phyloP scores from a whole-genome alignment of 306 rosid genomes.

The Quercus parvula region DNA sequence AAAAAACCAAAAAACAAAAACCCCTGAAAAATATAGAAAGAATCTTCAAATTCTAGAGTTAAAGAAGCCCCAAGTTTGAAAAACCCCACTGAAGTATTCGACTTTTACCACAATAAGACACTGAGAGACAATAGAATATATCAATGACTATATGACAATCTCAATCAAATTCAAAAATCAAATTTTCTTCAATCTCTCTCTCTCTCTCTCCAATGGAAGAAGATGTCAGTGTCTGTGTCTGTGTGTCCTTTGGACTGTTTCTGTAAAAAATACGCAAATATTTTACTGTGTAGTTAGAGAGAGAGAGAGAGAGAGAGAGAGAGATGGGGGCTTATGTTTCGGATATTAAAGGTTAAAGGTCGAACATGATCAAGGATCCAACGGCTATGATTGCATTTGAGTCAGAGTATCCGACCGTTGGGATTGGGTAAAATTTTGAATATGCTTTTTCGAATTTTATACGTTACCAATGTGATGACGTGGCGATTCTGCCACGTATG shows the following conservation, averaged over 20 bases:
- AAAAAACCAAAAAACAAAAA: neutral
- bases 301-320: neutral
- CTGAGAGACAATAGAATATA: neutral
- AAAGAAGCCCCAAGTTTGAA: constrained; percentile 25
- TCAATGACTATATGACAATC: neutral
- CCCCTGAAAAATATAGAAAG: constrained; percentile 3
- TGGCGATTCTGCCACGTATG: constrained; percentile 45
- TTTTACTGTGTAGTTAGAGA: constrained; percentile 10
- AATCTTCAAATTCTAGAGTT: constrained; percentile 14
- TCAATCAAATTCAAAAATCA: constrained; percentile 61
- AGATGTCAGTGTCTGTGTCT: constrained; percentile 35
- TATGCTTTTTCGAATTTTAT: constrained; percentile 22
- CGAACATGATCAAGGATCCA: constrained; percentile 31
- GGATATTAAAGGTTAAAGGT: constrained; percentile 23
- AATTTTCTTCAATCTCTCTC: constrained; percentile 32
- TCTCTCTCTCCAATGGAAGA: constrained; percentile 34
- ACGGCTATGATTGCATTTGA: constrained; percentile 35
- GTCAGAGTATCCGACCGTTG: constrained; percentile 67
- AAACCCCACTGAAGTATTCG: constrained; percentile 4
- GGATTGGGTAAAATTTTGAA: constrained; percentile 55
- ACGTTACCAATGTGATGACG: constrained; percentile 32
- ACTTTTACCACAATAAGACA: constrained; percentile 34
- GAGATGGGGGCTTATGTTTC: neutral
- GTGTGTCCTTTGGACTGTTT: constrained; percentile 45
- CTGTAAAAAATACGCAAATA: constrained; percentile 14